Base-by-base conservation (phyloP, 163 green algal genomes). In the Coccomyxa subellipsoidea region DNA sequence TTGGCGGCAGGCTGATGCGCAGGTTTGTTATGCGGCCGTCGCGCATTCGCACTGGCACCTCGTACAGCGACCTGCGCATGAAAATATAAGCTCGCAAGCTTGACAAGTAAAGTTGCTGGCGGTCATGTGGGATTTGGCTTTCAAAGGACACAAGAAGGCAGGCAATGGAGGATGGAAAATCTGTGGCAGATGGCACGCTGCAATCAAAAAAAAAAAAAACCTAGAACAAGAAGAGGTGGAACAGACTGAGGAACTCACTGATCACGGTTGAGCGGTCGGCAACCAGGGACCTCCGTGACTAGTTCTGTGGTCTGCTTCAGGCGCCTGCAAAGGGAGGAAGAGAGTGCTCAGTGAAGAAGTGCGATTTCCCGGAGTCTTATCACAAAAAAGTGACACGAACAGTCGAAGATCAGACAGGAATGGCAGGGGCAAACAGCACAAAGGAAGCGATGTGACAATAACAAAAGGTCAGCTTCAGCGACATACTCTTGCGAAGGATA, bases 1-100 rank as follows among this genome's bases (percentile, higher is more conserved):
- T 84, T 18, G 86, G 72, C 7, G 90, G 84, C 38, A 94, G 80
- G 32, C 59, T 91, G 40, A 93, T 85, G 8, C 90, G 89, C 18
- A 94, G 78, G 12, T 80, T 81, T 35, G 80, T 85, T 6, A 54
- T 36, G 2, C 76, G 69, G 31, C 85, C 84, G n/a, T 87, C 84
- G 73, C 40, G 59, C 70, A 91, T 80, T 29, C 73, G 75, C 21
- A 88, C 12, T 7, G 80, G 77, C 38, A 82, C 81, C 77, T 91
- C 87, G 69, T 88, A 85, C 36, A 88, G 69, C 5, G 85, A 88
- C 77, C 84, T 87, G 76, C 40, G 76, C 31, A 36, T n/a, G n/a
- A n/a, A n/a, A n/a, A n/a, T n/a, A n/a, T n/a, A n/a, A n/a, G n/a
- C n/a, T n/a, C n/a, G n/a, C n/a, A n/a, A n/a, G n/a, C n/a, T n/a